Evolutionary conservation across 2,329 filamentous ascomycete species (phyloP), one percentile per base, ranked within the genome.

Genomic region (Ascomycota sp.): DNA sequence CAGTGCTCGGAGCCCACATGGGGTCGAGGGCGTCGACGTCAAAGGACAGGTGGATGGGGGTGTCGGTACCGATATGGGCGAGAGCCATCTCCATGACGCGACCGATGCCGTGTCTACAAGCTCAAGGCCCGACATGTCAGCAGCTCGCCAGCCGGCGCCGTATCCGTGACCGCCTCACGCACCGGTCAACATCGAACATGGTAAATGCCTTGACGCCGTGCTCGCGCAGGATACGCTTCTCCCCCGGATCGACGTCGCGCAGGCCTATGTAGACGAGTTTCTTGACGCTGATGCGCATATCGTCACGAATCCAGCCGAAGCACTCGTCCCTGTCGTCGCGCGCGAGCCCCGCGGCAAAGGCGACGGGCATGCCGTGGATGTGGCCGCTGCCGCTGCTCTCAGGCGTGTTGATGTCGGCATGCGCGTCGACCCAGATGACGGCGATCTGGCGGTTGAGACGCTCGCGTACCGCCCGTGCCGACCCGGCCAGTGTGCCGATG

Each of bases 11-110:
- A 24, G 89, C 89, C 77, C 82, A 94, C 65, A 83, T 76, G 20
- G 89, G 89, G 52, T 98, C 89, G 35, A 95, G 66, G 17, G 85
- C 89, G 52, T 98, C 89, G 40, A 98, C 82, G 50, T 98, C 89
- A 45, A 98, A 95, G 23, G 82, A 92, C 35, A 98, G 69, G 54
- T 98, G 89, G 47, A 98, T 94, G 25, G 89, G 89, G 0, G 85
- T 94, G 50, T 95, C 89, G 45, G 63, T 70, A 42, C 89, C 89
- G 40, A 95, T 92, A 60, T 94, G 85, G 21, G 76, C 86, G 31
- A 98, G 65, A n/a, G 86, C 86, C 86, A 94, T 92, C 46, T 95
- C 89, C 59, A 98, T 83, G 38, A 98, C 82, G 39, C 76, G 77
- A 32, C 89, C 89, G 44, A 98, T 98, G 28, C 89, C 89, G 48